Percentiles rank a stretch among this genome's conserved stretches.
Evolutionary conservation across 192 early-diverging fungal genomes (phyloP).

Genomic region (Thoreauomyces humboldtii): DNA sequence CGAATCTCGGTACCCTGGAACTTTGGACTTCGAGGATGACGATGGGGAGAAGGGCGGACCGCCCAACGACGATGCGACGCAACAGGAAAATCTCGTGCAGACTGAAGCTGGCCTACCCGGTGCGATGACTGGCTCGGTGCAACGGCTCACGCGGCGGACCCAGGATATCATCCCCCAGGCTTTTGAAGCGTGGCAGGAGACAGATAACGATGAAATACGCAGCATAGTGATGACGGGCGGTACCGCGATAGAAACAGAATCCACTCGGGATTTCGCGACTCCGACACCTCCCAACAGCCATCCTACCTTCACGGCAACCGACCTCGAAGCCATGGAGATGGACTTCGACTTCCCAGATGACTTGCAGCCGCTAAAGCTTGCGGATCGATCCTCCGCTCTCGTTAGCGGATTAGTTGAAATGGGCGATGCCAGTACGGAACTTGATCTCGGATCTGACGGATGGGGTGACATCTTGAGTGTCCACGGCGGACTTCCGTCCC

Average conservation of each 20-base stretch:
- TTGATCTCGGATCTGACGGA: background rate
- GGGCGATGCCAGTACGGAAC: background rate
- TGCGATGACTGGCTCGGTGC: background rate
- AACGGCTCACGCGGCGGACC: background rate
- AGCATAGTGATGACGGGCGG: background rate
- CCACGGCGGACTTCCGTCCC: slow-evolving; percentile 3
- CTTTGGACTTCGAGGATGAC: background rate
- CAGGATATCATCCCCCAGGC: background rate
- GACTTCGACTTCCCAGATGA: slow-evolving; percentile 24
- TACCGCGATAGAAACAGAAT: background rate
- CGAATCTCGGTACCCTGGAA: background rate
- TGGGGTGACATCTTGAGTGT: slow-evolving; percentile 2
- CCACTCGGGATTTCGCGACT: too few species aligned
- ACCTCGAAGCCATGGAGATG: slow-evolving; percentile 5
- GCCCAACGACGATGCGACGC: background rate
- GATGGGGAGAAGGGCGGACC: background rate
- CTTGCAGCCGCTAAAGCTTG: background rate
- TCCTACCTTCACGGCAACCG: background rate
- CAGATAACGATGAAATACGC: background rate
- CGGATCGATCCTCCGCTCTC: background rate
- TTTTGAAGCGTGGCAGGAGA: background rate
- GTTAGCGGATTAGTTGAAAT: background rate
- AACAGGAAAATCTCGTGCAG: background rate
- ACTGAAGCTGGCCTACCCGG: background rate
- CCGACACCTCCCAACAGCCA: background rate